These are phyloP conservation scores for Rutidosis leptorrhynchoides DNA, from an alignment of 129 eudicot genomes.

Conservation along the genomic window DNA sequence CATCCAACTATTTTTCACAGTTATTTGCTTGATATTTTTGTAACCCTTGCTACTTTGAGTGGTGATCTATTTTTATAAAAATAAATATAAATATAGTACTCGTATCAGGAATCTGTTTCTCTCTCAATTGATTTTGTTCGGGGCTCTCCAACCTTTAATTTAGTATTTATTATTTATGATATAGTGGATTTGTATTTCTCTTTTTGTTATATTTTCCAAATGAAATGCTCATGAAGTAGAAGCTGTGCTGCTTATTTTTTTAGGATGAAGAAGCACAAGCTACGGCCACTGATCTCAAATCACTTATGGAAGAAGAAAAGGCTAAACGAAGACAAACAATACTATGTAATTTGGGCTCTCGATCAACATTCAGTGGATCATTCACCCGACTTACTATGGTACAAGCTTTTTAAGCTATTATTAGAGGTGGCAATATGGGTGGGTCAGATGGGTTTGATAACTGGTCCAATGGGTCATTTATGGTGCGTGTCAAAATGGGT, in stretches of 20 bases:
- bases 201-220: neutral
- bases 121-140: neutral
- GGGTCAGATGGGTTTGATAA: neutral
- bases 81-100: too few relatives aligned
- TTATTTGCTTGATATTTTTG: too few relatives aligned
- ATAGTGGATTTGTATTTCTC: neutral
- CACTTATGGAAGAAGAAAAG: conserved; percentile 79
- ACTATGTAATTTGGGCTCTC: conserved; percentile 44
- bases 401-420: conserved; percentile 34
- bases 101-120: too few relatives aligned
- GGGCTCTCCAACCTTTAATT: neutral
- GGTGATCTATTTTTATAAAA: too few relatives aligned
- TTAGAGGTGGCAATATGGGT: neutral
- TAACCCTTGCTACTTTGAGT: too few relatives aligned
- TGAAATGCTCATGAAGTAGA: neutral
- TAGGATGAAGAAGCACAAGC: conserved; percentile 60
- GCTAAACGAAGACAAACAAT: conserved; percentile 62
- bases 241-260: conserved; percentile 25
- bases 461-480: neutral
- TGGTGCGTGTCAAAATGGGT: neutral
- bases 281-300: conserved; percentile 54
- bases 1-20: neutral
- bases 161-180: neutral
- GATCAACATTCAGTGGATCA: conserved; percentile 67
- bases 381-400: conserved; percentile 83